Evolutionary conservation across 495 filamentous ascomycete species (phyloP), one percentile per base, ranked within the genome.

Genomic region (Melanomma pulvis-pyrius): DNA sequence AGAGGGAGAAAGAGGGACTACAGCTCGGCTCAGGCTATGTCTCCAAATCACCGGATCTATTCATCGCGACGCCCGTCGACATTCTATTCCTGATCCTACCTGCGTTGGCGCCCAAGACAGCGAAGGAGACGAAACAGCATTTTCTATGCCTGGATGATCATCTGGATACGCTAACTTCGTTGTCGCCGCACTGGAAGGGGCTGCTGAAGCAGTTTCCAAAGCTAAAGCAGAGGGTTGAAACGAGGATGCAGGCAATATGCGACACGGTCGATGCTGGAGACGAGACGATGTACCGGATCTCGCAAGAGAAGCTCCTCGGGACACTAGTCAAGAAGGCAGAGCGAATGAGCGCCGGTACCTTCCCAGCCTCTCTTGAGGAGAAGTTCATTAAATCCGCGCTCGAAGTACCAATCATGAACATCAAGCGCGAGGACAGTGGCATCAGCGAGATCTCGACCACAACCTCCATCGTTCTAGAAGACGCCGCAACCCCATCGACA

Each of bases 361-460:
- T 97, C 30, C 92, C 94, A 11, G 76, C 78, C 44, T 96, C 90
- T 69, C 82, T 98, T 82, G 96, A 97, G 74, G 88, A 96, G 44
- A 87, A 85, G 28, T 94, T 96, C 71, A 84, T 99, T 13, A 80
- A 78, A 21, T 87, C 88, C 67, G 82, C 84, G n/a, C 76, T 98
- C 26, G 88, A 91, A 58, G 83, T 84, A 49, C 94, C 94, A 0
- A 76, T 92, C 22, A 78, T 90, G 70, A 68, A 63, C 56, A 55
- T 77, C 13, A 67, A 54, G 60, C 61, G 71, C 25, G 73, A 76
- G 49, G 72, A 72, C 32, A 74, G 69, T 47, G 57, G 22, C 4
- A 6, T 72, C n/a, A 83, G 82, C 6, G 76, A 65, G 46, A 12
- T 48, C 56, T n/a, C 69, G 63, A 48, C 32, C 19, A 5, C 13